Conservation (phyloP, 768 basidiomycete species). For the Nevesoporus exiguus region DNA sequence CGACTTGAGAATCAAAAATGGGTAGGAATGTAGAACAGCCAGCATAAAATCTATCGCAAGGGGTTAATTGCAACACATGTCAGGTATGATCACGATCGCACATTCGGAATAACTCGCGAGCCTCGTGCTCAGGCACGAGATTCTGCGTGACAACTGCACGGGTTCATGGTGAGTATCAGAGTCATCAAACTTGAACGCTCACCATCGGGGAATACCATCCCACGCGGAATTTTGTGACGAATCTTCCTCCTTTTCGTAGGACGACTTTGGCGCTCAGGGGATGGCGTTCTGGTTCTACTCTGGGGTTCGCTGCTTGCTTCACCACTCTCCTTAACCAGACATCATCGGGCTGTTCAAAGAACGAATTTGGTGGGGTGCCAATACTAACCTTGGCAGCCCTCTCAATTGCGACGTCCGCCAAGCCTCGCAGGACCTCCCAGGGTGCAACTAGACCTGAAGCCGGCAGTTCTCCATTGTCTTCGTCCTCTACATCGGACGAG, state of each 20-base stretch:
- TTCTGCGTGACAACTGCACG: constrained; percentile 76
- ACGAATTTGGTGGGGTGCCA: background rate
- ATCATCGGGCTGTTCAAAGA: constrained; percentile 8
- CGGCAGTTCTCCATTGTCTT: constrained; percentile 76
- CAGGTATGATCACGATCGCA: constrained; percentile 27
- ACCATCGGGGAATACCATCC: constrained; percentile 79
- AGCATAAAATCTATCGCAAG: constrained; percentile 66
- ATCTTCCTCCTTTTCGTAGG: constrained; percentile 72
- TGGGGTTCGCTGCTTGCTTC: constrained; percentile 67
- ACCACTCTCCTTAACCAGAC: constrained; percentile 60
- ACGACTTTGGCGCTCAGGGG: constrained; percentile 65
- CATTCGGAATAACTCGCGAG: constrained; percentile 84
- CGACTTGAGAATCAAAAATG: constrained; percentile 77
- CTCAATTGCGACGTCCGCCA: constrained; percentile 80
- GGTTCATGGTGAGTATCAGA: constrained; percentile 1
- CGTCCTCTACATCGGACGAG: constrained; percentile 83
- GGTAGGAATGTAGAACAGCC: constrained; percentile 93
- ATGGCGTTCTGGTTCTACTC: constrained; percentile 70
- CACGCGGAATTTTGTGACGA: constrained; percentile 55
- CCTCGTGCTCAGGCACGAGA: constrained; percentile 77
- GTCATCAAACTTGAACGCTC: constrained; percentile 5
- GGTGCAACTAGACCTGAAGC: constrained; percentile 81
- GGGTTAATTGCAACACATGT: constrained; percentile 11
- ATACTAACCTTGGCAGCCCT: constrained; percentile 67
- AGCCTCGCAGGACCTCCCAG: constrained; percentile 77